Evolutionary conservation across 257 asterid genomes (phyloP).

Genomic region (Hygrophila difformis): DNA sequence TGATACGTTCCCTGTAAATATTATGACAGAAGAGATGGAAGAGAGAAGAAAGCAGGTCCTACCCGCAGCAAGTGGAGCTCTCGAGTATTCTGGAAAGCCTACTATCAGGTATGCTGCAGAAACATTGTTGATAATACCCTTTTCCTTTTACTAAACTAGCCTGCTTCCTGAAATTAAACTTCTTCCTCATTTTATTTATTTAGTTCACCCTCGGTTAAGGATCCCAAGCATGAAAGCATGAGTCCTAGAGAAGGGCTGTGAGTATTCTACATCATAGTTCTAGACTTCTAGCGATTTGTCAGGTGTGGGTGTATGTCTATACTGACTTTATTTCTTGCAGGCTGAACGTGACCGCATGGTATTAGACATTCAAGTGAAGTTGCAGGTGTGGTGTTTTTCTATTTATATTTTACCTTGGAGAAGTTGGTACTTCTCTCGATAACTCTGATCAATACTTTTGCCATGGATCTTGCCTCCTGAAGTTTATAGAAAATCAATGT

Average conservation of each 20-base stretch:
- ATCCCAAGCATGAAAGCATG: constrained; percentile 63
- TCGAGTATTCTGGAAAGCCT: constrained; percentile 71
- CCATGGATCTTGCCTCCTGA: too few relatives aligned
- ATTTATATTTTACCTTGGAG: constrained; percentile 6
- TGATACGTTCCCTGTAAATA: constrained; percentile 69
- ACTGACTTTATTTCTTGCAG: constrained; percentile 32
- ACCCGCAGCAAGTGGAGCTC: constrained; percentile 76
- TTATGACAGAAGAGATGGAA: constrained; percentile 76
- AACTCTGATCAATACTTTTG: too few relatives aligned
- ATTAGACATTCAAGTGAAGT: constrained; percentile 88
- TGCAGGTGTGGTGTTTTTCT: constrained; percentile 48
- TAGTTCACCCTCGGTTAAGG: constrained; percentile 65
- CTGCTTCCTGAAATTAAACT: constrained; percentile 6
- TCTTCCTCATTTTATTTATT: constrained; percentile 15
- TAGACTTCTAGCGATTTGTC: too few relatives aligned
- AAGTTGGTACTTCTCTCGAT: too few relatives aligned
- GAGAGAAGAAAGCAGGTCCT: constrained; percentile 86
- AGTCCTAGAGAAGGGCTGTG: constrained; percentile 95
- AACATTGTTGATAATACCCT: constrained; percentile 16
- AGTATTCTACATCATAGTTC: too few relatives aligned
- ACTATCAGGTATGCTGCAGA: constrained; percentile 38
- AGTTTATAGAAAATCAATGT: too few relatives aligned
- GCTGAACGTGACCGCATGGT: constrained; percentile 99
- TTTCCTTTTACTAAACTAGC: constrained; percentile 13
- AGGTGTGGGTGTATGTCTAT: too few relatives aligned